Percentiles rank a stretch among this genome's conserved stretches.
These are phyloP conservation scores for Chlamydomonas urium DNA, from an alignment of 139 green algal species.

Conservation along the genomic window DNA sequence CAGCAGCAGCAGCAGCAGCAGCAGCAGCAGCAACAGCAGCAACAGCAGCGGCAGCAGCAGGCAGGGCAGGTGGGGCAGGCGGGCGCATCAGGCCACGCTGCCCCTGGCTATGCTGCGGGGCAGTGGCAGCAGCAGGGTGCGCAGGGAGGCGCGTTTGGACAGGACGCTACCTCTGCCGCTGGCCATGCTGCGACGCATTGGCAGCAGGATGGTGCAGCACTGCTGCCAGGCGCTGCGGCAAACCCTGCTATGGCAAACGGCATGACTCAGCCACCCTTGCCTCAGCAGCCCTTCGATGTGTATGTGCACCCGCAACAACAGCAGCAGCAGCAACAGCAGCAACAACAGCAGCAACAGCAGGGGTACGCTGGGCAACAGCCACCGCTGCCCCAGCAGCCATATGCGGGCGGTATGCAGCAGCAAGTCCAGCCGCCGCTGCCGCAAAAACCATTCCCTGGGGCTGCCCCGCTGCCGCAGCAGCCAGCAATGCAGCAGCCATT, in stretches of 20 bases:
- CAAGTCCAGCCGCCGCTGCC: not conserved
- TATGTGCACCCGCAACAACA: not conserved
- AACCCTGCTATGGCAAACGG: no score
- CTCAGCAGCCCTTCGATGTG: no score
- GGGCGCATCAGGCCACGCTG: not conserved
- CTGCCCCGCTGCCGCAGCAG: not conserved
- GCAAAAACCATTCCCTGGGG: not conserved
- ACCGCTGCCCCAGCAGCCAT: not conserved
- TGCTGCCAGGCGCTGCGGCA: no score
- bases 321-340: conserved; percentile 7
- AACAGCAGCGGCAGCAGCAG: not conserved
- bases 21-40: conserved; percentile 1
- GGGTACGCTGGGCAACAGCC: not conserved
- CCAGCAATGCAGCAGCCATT: no score
- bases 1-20: not conserved
- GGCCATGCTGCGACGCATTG: no score
- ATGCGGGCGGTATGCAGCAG: not conserved
- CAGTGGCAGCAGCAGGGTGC: not conserved
- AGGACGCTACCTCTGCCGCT: no score
- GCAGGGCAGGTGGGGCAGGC: not conserved
- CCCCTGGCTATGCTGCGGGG: not conserved
- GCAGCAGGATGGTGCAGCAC: no score
- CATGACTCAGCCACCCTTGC: not conserved
- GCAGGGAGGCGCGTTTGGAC: not conserved
- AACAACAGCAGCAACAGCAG: conserved; percentile 7